Conservation (phyloP, 805 yeast species). For the Wickerhamiella kurtzmanii region DNA sequence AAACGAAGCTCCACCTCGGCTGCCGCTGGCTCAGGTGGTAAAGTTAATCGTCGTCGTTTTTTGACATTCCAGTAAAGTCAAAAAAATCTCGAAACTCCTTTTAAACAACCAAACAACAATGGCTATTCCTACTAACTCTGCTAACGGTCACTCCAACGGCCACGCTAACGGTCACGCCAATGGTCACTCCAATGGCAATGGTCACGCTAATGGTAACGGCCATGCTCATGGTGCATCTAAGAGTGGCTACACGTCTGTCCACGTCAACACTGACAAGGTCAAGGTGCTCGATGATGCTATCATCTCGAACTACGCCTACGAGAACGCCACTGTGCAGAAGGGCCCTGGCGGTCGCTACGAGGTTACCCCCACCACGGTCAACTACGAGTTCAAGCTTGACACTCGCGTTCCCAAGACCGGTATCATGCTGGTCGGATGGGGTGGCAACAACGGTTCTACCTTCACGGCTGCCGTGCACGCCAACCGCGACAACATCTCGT, state of each 20-base stretch:
- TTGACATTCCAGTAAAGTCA: constrained; percentile 4
- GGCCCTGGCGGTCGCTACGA: constrained; percentile 35
- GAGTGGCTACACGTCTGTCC: constrained; percentile 34
- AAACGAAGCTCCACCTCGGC: constrained; percentile 27
- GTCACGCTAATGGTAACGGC: constrained; percentile 12
- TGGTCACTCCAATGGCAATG: constrained; percentile 2
- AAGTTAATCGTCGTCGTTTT: constrained; percentile 1
- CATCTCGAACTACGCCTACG: constrained; percentile 50
- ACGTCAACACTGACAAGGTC: constrained; percentile 44
- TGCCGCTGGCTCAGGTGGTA: constrained; percentile 31
- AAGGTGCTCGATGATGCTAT: constrained; percentile 36
- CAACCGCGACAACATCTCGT: constrained; percentile 62
- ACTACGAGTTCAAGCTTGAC: constrained; percentile 78
- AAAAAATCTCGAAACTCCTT: constrained; percentile 6
- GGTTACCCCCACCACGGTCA: constrained; percentile 58
- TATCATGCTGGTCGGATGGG: constrained; percentile 80
- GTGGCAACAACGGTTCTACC: constrained; percentile 95
- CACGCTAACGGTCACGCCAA: constrained; percentile 1
- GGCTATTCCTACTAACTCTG: neutral
- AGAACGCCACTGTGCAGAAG: constrained; percentile 58
- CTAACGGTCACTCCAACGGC: neutral
- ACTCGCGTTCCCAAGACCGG: constrained; percentile 75
- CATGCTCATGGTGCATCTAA: constrained; percentile 20
- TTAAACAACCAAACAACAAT: neutral
- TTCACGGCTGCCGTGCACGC: constrained; percentile 75